Evolutionary conservation across 805 yeast genomes (phyloP).

Genomic region (Teunomyces barrocoloradensis): DNA sequence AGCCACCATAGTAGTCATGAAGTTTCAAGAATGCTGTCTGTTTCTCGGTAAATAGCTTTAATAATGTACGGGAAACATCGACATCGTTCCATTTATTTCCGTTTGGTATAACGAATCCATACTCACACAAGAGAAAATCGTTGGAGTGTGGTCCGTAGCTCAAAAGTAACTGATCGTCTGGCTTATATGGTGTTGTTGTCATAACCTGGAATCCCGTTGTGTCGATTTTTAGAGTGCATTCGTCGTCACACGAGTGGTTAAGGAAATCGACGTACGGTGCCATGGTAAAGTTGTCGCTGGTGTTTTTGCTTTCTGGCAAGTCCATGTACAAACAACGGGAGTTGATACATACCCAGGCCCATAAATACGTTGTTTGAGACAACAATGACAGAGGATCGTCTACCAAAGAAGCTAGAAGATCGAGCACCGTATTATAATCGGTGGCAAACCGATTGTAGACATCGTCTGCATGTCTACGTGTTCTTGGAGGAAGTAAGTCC

Average conservation of each 20-base stretch:
- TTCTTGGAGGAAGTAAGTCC: slow-evolving; percentile 43
- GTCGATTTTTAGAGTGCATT: slow-evolving; percentile 50
- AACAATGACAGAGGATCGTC: neutral
- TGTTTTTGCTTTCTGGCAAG: slow-evolving; percentile 50
- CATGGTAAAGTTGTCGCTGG: slow-evolving; percentile 73
- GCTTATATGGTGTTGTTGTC: slow-evolving; percentile 26
- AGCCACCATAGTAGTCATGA: slow-evolving; percentile 67
- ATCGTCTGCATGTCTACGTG: slow-evolving; percentile 36
- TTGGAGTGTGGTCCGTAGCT: slow-evolving; percentile 90
- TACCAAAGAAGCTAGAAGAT: slow-evolving; percentile 17
- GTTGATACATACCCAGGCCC: slow-evolving; percentile 87
- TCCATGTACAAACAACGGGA: slow-evolving; percentile 86
- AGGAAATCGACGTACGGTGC: slow-evolving; percentile 90
- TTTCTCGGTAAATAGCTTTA: slow-evolving; percentile 26
- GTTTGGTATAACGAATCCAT: slow-evolving; percentile 64
- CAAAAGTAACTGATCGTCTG: slow-evolving; percentile 59
- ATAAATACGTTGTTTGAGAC: slow-evolving; percentile 37
- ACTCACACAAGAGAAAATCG: slow-evolving; percentile 77
- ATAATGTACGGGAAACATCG: slow-evolving; percentile 54
- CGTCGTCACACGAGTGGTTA: slow-evolving; percentile 63
- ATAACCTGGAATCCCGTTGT: slow-evolving; percentile 52
- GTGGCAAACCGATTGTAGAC: slow-evolving; percentile 41
- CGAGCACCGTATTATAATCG: slow-evolving; percentile 43
- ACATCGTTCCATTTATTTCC: slow-evolving; percentile 67
- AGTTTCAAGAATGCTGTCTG: slow-evolving; percentile 49